A percentile compares a stretch with the other conserved stretches of the same genome.
Evolutionary conservation across 2,329 filamentous ascomycete genomes (phyloP).

Genomic region (Ceratocystis colombiana): DNA sequence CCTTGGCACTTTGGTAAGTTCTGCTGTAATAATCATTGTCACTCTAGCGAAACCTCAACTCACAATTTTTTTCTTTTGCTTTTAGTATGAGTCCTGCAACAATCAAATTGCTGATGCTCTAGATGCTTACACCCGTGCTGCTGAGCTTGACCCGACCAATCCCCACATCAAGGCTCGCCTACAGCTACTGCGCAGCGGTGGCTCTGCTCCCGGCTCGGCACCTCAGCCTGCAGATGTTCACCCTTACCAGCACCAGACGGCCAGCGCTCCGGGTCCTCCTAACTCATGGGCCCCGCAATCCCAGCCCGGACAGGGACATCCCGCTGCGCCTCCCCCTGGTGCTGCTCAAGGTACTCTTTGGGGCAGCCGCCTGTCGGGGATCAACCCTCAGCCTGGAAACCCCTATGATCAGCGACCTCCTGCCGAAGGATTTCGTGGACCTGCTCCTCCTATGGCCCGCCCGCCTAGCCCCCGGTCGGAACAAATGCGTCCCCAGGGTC

Average conservation of each 20-base stretch:
- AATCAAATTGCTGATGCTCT: constrained; percentile 95
- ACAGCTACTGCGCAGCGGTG: constrained; percentile 74
- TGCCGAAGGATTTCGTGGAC: constrained; percentile 58
- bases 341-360: constrained; percentile 44
- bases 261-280: constrained; percentile 69
- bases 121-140: constrained; percentile 88
- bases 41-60: constrained; percentile 30
- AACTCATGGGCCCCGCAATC: constrained; percentile 77
- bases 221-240: constrained; percentile 95
- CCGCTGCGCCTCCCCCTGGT: constrained; percentile 35
- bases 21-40: constrained; percentile 26
- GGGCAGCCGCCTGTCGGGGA: constrained; percentile 62
- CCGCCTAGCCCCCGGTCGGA: constrained; percentile 71
- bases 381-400: constrained; percentile 67
- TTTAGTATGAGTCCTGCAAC: constrained; percentile 92
- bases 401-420: constrained; percentile 60
- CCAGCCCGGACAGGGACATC: constrained; percentile 43
- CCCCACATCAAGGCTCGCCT: constrained; percentile 93
- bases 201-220: constrained; percentile 56
- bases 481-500: constrained; percentile 39
- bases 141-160: constrained; percentile 85
- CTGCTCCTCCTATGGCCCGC: constrained; percentile 55
- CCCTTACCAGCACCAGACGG: constrained; percentile 81
- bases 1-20: constrained; percentile 78
- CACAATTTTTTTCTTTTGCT: background rate